Evolutionary conservation across 495 filamentous ascomycete genomes (phyloP).

Genomic region (Penicillium verhagenii): DNA sequence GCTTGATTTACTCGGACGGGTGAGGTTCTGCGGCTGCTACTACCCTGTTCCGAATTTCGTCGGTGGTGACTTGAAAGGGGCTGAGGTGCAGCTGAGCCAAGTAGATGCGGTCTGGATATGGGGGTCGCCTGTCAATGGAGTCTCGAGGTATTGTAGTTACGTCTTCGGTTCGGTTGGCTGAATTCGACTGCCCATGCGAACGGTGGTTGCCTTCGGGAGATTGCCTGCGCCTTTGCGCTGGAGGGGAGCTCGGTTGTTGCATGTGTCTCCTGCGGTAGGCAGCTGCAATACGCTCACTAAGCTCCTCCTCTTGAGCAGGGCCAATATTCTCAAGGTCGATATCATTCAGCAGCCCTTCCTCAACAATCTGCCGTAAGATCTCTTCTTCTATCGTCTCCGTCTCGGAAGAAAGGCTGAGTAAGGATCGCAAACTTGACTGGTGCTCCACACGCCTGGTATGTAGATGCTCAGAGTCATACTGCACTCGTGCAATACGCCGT

Average conservation of each 20-base stretch:
- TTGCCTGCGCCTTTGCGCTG: slow-evolving; percentile 27
- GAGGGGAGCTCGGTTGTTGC: slow-evolving; percentile 33
- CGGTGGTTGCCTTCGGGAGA: slow-evolving; percentile 23
- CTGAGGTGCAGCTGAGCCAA: slow-evolving; percentile 43
- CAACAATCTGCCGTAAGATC: slow-evolving; percentile 82
- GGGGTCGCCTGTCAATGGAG: slow-evolving; percentile 42
- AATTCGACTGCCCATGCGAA: slow-evolving; percentile 35
- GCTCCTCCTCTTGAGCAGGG: slow-evolving; percentile 73
- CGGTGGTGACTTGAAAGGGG: slow-evolving; percentile 40
- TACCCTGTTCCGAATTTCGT: slow-evolving; percentile 52
- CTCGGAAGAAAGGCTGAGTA: slow-evolving; percentile 69
- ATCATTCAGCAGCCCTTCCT: slow-evolving; percentile 82
- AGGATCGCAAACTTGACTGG: slow-evolving; percentile 79
- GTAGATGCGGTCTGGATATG: slow-evolving; percentile 54
- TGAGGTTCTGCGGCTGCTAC: slow-evolving; percentile 34
- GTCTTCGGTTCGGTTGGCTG: slow-evolving; percentile 25
- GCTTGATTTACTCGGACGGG: slow-evolving; percentile 33
- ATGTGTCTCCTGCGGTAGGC: slow-evolving; percentile 73
- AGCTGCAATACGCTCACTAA: slow-evolving; percentile 84
- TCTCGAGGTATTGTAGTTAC: slow-evolving; percentile 14
- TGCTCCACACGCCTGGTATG: slow-evolving; percentile 67
- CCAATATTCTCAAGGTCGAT: slow-evolving; percentile 81
- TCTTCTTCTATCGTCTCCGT: slow-evolving; percentile 85
- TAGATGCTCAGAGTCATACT: slow-evolving; percentile 25
- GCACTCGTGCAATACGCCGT: slow-evolving; percentile 15